Conservation (phyloP, 306 rosid species). For the Biancaea sappan region DNA sequence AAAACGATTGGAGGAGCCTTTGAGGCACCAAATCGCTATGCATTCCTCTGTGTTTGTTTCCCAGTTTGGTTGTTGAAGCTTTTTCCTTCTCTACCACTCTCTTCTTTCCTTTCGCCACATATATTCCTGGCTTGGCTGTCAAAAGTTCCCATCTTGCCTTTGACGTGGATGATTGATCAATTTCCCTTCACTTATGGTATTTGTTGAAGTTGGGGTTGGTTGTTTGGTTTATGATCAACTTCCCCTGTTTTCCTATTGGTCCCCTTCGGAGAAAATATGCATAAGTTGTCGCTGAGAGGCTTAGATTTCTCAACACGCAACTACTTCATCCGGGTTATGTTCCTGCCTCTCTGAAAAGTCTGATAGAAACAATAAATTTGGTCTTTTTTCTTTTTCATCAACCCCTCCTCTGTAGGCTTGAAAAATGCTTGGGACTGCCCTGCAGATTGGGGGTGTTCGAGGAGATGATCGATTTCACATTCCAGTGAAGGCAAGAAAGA, state of each 20-base stretch:
- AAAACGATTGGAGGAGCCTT: too few relatives aligned
- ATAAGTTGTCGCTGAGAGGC: too few relatives aligned
- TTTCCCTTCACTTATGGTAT: neutral
- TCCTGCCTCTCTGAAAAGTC: too few relatives aligned
- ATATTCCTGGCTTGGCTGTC: constrained; percentile 22
- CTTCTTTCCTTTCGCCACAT: constrained; percentile 32
- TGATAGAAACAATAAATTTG: neutral
- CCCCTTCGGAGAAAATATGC: neutral
- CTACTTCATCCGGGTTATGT: neutral
- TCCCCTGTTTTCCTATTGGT: neutral
- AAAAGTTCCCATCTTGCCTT: neutral
- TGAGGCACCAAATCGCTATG: neutral
- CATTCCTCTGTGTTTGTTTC: constrained; percentile 10
- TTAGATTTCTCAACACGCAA: too few relatives aligned
- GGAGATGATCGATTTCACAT: constrained; percentile 62
- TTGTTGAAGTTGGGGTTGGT: neutral
- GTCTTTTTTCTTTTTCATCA: too few relatives aligned
- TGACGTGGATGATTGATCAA: constrained; percentile 12
- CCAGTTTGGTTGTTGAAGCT: constrained; percentile 33
- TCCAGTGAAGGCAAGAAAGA: constrained; percentile 68
- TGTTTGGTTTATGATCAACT: constrained; percentile 33
- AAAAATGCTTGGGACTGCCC: constrained; percentile 64
- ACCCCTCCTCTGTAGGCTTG: constrained; percentile 4
- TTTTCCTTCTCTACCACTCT: constrained; percentile 1
- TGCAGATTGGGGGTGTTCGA: constrained; percentile 53